Percentiles rank a stretch among this genome's conserved stretches.
phyloP scores from a whole-genome alignment of 345 rosid species.

The Mercurialis annua region DNA sequence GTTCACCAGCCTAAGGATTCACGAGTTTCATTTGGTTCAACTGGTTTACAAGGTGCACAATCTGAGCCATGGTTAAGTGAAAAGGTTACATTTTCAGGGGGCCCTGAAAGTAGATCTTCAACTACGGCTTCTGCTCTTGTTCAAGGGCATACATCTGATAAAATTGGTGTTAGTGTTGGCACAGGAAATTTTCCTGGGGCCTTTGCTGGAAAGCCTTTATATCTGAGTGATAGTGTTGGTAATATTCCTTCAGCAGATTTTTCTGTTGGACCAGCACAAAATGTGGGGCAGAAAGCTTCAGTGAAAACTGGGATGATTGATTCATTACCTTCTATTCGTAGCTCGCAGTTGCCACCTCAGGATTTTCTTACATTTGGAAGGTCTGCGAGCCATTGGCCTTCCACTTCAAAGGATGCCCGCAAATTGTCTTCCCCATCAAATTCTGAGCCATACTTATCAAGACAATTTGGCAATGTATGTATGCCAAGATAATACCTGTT shows the following conservation, averaged over 20 bases:
- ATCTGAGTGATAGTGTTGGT: constrained; percentile 31
- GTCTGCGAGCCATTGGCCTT: constrained; percentile 39
- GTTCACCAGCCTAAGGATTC: constrained; percentile 34
- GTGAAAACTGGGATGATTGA: constrained; percentile 48
- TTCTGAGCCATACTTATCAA: constrained; percentile 58
- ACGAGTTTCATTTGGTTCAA: constrained; percentile 28
- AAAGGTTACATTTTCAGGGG: constrained; percentile 29
- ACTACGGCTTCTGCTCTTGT: constrained; percentile 29
- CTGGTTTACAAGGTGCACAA: constrained; percentile 29
- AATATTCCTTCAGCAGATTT: constrained; percentile 26
- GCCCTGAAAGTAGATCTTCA: constrained; percentile 29
- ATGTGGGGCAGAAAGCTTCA: constrained; percentile 29
- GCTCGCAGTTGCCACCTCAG: constrained; percentile 47
- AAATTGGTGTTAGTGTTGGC: constrained; percentile 23
- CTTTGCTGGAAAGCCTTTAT: constrained; percentile 41
- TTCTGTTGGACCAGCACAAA: constrained; percentile 33
- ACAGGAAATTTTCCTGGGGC: constrained; percentile 32
- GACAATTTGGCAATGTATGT: constrained; percentile 73
- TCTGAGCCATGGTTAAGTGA: constrained; percentile 48
- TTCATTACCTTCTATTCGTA: constrained; percentile 51
- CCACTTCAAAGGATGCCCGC: constrained; percentile 34
- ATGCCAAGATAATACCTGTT: background rate
- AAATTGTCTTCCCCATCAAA: constrained; percentile 35
- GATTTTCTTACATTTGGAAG: constrained; percentile 49
- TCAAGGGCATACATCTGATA: constrained; percentile 37